Evolutionary conservation across 345 rosid species (phyloP), one percentile per base, ranked within the genome.

Genomic region (Firmiana major): DNA sequence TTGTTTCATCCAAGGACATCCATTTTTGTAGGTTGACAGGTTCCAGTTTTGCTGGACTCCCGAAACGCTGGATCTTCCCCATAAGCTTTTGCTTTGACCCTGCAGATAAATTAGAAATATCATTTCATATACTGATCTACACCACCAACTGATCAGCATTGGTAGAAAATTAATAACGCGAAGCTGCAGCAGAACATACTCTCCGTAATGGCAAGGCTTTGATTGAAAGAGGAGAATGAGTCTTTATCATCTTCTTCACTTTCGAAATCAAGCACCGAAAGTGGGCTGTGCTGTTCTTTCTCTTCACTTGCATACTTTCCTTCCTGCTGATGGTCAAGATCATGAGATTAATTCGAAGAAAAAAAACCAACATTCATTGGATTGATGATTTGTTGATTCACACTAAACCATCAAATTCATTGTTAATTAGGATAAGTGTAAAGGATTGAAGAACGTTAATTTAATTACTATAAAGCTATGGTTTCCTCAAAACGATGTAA

Each of bases 221-320:
- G 88, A 74, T 79, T 51, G 69, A 79, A 77, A 60, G 85, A 85
- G 26, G 87, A 82, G 28, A 75, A 76, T 24, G 85, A 82, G 26
- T 78, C 75, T 75, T 80, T 86, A 22, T 82, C 88, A 48, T 85
- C 82, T 79, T 84, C 90, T 63, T 82, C 86, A 36, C 76, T 83
- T 54, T 81, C 82, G 26, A 81, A 79, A 67, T 87, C 89, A 60
- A 85, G 80, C 19, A 83, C 90, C 3, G 91, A 87, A 76, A 87
- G 74, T 7, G 97, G 93, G 74, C 89, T 88, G 26, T 65, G 76
- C 12, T 79, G 87, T 31, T 89, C 88, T 59, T 79, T 59, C 63
- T 82, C 82, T 76, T 85, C 89, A 78, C 67, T 75, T 49, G 55
- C 46, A 71, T 15, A 31, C 46, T 79, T 83, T 58, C 71, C 84